Evolutionary conservation across 1,284 basidiomycete genomes (phyloP).

Genomic region (Mycena citricolor): DNA sequence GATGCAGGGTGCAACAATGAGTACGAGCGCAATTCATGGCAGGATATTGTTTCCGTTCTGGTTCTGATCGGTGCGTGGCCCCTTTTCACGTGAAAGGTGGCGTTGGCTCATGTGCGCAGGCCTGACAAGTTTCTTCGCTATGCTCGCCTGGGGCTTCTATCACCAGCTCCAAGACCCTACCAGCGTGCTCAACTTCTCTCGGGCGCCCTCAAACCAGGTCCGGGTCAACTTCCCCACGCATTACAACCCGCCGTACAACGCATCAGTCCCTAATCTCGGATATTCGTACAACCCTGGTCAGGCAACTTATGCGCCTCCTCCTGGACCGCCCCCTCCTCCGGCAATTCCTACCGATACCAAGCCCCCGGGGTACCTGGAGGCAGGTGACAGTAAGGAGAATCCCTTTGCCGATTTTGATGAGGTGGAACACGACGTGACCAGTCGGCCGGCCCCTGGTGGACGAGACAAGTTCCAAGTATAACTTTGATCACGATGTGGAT

Average conservation of each 20-base stretch:
- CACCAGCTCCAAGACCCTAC: slow-evolving; percentile 69
- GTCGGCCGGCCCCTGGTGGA: slow-evolving; percentile 24
- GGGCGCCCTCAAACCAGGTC: slow-evolving; percentile 24
- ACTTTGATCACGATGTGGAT: background rate
- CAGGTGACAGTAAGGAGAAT: slow-evolving; percentile 37
- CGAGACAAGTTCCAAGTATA: slow-evolving; percentile 6
- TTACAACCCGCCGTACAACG: slow-evolving; percentile 42
- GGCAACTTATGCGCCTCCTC: slow-evolving; percentile 46
- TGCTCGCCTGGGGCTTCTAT: slow-evolving; percentile 66
- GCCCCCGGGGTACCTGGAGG: slow-evolving; percentile 44
- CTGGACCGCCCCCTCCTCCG: slow-evolving; percentile 45
- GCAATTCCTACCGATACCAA: slow-evolving; percentile 31
- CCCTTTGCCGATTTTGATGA: slow-evolving; percentile 49
- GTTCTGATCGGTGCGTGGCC: slow-evolving; percentile 45
- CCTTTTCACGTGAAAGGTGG: too few species aligned
- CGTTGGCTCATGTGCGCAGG: too few species aligned
- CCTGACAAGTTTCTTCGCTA: slow-evolving; percentile 55
- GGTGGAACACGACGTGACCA: slow-evolving; percentile 29
- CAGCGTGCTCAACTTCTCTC: slow-evolving; percentile 32
- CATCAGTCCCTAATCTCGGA: slow-evolving; percentile 27
- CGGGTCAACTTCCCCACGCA: slow-evolving; percentile 33
- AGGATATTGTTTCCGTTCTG: slow-evolving; percentile 59
- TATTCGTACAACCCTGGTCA: too few species aligned
- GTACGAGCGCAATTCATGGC: slow-evolving; percentile 61
- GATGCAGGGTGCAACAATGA: slow-evolving; percentile 51